Conservation (phyloP, 805 yeast species). For the Candida sphagnicola region DNA sequence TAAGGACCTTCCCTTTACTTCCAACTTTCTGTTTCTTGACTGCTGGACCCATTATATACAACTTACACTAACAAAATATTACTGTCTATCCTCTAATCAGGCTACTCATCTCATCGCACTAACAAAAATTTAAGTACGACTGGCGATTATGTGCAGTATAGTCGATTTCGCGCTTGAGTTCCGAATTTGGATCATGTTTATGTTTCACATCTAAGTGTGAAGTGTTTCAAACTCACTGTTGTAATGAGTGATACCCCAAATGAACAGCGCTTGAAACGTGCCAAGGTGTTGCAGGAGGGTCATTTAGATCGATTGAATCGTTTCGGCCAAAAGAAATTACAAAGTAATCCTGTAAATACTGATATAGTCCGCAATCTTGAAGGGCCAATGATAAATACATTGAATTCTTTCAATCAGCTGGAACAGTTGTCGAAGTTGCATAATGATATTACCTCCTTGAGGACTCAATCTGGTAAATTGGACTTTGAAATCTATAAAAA, state of each 20-base stretch:
- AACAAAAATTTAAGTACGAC: neutral
- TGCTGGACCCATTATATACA: slow-evolving; percentile 13
- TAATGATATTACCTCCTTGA: neutral
- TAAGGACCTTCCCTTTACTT: slow-evolving; percentile 7
- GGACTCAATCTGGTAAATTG: slow-evolving; percentile 5
- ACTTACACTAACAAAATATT: neutral
- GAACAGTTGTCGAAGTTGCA: neutral
- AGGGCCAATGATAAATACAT: neutral
- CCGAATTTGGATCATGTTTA: neutral
- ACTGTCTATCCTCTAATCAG: neutral
- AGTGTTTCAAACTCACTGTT: neutral
- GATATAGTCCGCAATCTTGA: too few species aligned
- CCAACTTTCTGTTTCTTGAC: slow-evolving; percentile 19
- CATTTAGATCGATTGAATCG: neutral
- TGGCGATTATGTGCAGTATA: neutral
- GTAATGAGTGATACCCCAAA: neutral
- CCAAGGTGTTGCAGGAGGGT: slow-evolving; percentile 1
- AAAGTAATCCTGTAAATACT: neutral
- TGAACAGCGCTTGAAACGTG: neutral
- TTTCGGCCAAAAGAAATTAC: neutral
- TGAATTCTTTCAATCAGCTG: neutral
- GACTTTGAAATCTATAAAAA: slow-evolving; percentile 1
- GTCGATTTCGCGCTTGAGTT: neutral
- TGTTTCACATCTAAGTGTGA: neutral
- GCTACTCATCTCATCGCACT: slow-evolving; percentile 1